Base-by-base conservation (phyloP, 768 basidiomycete species). In the Mycena crocata region DNA sequence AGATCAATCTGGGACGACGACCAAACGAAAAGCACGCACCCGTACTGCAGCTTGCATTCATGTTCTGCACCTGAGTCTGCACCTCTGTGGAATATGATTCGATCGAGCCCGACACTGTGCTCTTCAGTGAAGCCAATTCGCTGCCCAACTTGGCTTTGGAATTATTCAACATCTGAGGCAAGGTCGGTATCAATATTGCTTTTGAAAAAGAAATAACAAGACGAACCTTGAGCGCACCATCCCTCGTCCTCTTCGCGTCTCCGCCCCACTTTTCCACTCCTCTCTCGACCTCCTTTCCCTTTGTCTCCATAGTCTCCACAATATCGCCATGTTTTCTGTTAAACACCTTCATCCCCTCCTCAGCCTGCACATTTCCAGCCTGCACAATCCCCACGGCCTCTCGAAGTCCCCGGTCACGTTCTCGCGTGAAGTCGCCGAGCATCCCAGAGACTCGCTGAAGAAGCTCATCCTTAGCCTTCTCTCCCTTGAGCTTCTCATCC, bases 391-490 rank as follows among this genome's bases (percentile, higher is more conserved):
- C 80, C 55, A 93, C 82, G 2, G 88, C 85, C 30, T 88, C 86
- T 42, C 85, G 83, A 57, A 95, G 79, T 23, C 87, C 87, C 19
- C 83, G 81, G 73, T 96, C 91, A 31, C 93, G 87, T 50, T 90
- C 85, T 45, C 85, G 78, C 32, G 90, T 85, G 76, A 92, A 96
- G 30, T 87, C 90, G 14, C 86, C 88, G 2, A 98, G 79, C 69
- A 96, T 82, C 5, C 82, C 82, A 1, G 93, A 91, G 54, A 97
- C 84, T 40, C 89, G 90, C 44, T 90, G 85, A n/a, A 96, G 77
- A 15, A 97, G 76, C 42, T 93, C 91, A 44, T 90, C 88, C 64
- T 89, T 91, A 1, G 92, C 87, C 52, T 84, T 86, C 28, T 90
- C 88, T 0, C 91, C 86, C 65, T 88, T 90, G 17, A 76, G 74